These are phyloP conservation scores for Botrytis sinoallii DNA, from an alignment of 2,329 filamentous ascomycete species.

Conservation along the genomic window DNA sequence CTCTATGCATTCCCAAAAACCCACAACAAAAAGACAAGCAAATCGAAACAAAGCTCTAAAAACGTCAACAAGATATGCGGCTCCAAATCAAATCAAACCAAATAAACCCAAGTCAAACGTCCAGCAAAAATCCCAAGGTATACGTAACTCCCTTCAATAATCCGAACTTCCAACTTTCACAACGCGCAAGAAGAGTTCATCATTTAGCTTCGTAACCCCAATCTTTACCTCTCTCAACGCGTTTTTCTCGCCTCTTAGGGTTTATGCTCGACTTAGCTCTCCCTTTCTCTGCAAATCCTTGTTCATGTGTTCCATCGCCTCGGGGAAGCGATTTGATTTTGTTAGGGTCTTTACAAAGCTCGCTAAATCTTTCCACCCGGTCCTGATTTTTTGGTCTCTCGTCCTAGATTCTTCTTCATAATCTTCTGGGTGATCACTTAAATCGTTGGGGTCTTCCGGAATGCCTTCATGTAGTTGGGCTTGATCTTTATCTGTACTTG, in stretches of 20 bases:
- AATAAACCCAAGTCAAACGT: neutral
- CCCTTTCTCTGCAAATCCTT: no score
- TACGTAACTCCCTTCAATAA: neutral
- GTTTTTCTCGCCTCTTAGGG: no score
- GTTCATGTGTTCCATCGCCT: no score
- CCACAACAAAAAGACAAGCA: neutral
- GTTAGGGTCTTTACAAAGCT: no score
- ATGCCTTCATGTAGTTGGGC: no score
- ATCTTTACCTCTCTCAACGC: rapidly evolving
- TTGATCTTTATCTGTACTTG: neutral
- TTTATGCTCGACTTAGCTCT: no score
- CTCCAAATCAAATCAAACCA: neutral
- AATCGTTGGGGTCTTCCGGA: no score
- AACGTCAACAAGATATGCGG: neutral
- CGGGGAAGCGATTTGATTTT: no score
- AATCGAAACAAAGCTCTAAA: neutral
- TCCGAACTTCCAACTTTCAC: neutral
- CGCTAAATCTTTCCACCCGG: no score
- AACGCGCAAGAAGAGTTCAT: neutral
- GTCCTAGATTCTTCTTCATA: no score
- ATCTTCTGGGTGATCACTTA: no score
- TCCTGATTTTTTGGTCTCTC: no score
- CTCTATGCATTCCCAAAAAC: neutral
- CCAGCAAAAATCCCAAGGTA: neutral
- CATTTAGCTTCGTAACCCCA: neutral